Evolutionary conservation across 148 eudicot genomes (phyloP).

Genomic region (Camellia granthamiana): DNA sequence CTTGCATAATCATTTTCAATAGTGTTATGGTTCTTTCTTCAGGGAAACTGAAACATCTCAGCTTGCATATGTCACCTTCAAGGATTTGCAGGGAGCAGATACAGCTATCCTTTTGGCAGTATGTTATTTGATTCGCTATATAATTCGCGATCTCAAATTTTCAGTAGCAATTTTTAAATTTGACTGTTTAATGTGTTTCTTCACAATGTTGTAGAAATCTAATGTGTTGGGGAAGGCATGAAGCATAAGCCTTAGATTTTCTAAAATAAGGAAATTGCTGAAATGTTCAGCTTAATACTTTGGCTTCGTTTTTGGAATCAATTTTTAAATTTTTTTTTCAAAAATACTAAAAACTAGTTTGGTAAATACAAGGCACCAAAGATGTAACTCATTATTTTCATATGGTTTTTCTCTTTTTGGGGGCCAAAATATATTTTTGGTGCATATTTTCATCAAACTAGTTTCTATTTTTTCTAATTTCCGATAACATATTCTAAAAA

Average conservation of each 20-base stretch:
- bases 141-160: neutral
- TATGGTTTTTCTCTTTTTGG: too few species aligned
- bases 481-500: too few species aligned
- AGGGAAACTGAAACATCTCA: conserved; percentile 45
- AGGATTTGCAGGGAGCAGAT: conserved; percentile 53
- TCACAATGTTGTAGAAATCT: neutral
- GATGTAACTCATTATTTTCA: too few species aligned
- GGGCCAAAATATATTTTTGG: too few species aligned
- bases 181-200: neutral
- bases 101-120: conserved; percentile 50
- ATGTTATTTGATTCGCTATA: neutral
- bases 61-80: conserved; percentile 50
- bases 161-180: neutral
- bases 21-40: neutral
- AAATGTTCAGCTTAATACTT: neutral
- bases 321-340: too few species aligned
- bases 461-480: too few species aligned
- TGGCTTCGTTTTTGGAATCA: too few species aligned
- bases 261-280: neutral
- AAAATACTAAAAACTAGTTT: too few species aligned
- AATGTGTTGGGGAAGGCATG: neutral
- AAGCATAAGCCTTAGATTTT: neutral
- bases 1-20: neutral
- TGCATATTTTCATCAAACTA: too few species aligned
- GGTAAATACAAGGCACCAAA: too few species aligned